Evolutionary conservation across 805 yeast genomes (phyloP), one percentile per base, ranked within the genome.

Genomic region (Ogataea dorogensis): DNA sequence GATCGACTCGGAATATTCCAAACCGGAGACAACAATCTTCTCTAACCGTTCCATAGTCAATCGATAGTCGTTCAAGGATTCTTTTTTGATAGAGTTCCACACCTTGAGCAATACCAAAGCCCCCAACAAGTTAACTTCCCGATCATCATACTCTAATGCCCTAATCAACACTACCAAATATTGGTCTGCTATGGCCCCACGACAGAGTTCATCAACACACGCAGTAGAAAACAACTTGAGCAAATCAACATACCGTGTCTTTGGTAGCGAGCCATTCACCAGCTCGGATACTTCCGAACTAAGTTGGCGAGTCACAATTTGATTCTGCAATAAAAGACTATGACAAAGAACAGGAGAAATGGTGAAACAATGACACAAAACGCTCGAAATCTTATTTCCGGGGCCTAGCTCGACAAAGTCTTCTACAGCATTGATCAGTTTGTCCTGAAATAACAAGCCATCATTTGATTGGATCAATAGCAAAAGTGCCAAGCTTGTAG

Each of bases 21-120:
- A 65, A 1, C 58, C 56, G 8, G 57, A 63, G 23, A 56, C 55
- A 11, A 53, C 34, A 4, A 48, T 31, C 7, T 40, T 41, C 53
- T 65, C 47, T 50, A 64, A 50, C 11, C 57, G 50, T 14, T 61
- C 51, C 15, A 72, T 41, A 2, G 63, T 55, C 10, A 64, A 51
- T 9, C 53, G 29, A 17, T 53, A 46, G n/a, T 56, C 61, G 21
- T 50, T 40, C 5, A 58, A 18, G 7, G 40, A 17, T 21, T 55
- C 59, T 16, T 65, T 53, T 26, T 68, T 63, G 0, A 73, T 56
- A 37, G 70, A 65, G 33, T 70, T 69, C 84, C 84, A 79, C 2
- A 77, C 56, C 52, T 80, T 80, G 5, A 76, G 58, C n/a, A 77
- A 48, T 3, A 72, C 71, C 24, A 77, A 49, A 0, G 72, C 63